phyloP scores from a whole-genome alignment of 2,329 filamentous ascomycete species.

The Trichoderma polysporum region DNA sequence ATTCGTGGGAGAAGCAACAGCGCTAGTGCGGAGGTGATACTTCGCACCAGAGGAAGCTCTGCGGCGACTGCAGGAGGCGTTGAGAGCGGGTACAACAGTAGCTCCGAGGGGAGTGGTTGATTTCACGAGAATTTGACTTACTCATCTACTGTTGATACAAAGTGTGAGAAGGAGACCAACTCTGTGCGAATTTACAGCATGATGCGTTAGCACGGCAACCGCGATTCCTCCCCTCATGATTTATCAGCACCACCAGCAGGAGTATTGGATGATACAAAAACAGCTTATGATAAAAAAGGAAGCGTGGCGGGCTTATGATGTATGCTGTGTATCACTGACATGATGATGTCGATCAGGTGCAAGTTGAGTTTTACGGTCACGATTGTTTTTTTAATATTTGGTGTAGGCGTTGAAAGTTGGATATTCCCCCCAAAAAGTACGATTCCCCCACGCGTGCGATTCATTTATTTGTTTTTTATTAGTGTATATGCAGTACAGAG shows the following conservation, averaged over 20 bases:
- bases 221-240: neutral
- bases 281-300: neutral
- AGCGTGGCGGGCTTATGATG: neutral
- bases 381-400: neutral
- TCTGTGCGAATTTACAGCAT: neutral
- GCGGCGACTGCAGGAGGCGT: conserved; percentile 42
- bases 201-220: neutral
- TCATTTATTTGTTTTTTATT: neutral
- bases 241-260: neutral
- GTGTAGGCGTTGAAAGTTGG: neutral
- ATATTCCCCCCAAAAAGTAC: neutral
- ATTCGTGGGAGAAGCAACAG: conserved; percentile 35
- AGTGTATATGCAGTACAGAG: neutral
- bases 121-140: neutral
- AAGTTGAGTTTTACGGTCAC: neutral
- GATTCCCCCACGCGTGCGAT: neutral
- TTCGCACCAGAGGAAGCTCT: conserved; percentile 37
- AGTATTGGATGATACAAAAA: neutral
- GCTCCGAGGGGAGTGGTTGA: conserved; percentile 32
- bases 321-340: neutral
- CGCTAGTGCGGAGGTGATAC: conserved; percentile 29
- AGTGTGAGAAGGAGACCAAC: neutral
- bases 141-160: neutral
- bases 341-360: neutral
- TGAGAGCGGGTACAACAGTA: conserved; percentile 41